Percentiles rank a stretch among this genome's conserved stretches.
These are phyloP conservation scores for Microbotryum violaceum DNA, from an alignment of 1,284 basidiomycete species.

Conservation along the genomic window DNA sequence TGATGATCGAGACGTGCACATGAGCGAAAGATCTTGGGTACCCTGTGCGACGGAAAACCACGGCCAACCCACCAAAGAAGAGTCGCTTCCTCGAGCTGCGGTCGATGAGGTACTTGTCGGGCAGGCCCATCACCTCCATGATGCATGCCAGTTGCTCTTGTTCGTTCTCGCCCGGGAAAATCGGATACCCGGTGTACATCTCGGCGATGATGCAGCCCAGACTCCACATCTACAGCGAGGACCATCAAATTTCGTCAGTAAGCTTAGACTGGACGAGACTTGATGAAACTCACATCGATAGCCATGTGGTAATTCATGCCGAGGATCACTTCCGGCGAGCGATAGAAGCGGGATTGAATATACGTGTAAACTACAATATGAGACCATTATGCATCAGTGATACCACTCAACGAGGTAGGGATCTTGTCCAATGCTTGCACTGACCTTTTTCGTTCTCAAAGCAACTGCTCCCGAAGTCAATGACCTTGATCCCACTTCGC, in stretches of 20 bases:
- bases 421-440: slow-evolving; percentile 36
- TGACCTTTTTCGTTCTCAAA: slow-evolving; percentile 96
- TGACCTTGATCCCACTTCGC: slow-evolving; percentile 95
- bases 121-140: slow-evolving; percentile 96
- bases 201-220: slow-evolving; percentile 96
- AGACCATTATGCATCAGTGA: not conserved
- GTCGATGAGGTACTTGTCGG: slow-evolving; percentile 90
- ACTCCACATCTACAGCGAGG: slow-evolving; percentile 77
- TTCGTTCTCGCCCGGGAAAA: slow-evolving; percentile 99
- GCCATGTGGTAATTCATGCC: slow-evolving; percentile 87
- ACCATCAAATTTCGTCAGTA: slow-evolving; percentile 46
- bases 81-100: slow-evolving; percentile 86
- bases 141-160: slow-evolving; percentile 98
- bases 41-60: too few relatives aligned
- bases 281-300: slow-evolving; percentile 29
- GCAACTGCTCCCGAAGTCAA: slow-evolving; percentile 98
- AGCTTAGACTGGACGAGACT: not conserved
- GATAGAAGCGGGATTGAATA: slow-evolving; percentile 94
- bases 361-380: slow-evolving; percentile 76
- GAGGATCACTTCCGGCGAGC: slow-evolving; percentile 87
- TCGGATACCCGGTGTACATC: slow-evolving; percentile 96
- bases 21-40: not conserved
- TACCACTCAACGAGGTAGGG: not conserved
- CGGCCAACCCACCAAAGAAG: slow-evolving; percentile 60
- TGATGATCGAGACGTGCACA: not conserved